A percentile compares a stretch with the other conserved stretches of the same genome.
Evolutionary conservation across 2,329 filamentous ascomycete genomes (phyloP).

Genomic region (Neofusicoccum parvum): DNA sequence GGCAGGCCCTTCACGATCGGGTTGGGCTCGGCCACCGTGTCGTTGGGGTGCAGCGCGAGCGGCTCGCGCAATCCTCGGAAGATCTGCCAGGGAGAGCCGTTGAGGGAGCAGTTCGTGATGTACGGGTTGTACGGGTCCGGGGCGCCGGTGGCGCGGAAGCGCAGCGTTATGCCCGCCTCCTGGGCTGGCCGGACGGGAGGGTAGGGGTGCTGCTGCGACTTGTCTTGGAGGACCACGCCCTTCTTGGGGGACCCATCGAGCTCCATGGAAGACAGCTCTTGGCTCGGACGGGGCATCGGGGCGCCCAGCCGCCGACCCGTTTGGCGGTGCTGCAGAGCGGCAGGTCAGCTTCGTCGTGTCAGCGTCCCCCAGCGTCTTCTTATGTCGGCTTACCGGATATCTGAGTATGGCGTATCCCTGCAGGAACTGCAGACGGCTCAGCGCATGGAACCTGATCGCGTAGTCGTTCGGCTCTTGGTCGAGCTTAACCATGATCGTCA

Average conservation of each 20-base stretch:
- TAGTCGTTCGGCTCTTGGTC: slow-evolving; percentile 24
- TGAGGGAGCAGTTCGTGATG: slow-evolving; percentile 27
- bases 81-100: slow-evolving; percentile 26
- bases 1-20: slow-evolving; percentile 23
- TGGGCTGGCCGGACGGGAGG: slow-evolving; percentile 20
- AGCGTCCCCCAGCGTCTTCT: too few species aligned
- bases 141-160: slow-evolving; percentile 26
- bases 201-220: slow-evolving; percentile 23
- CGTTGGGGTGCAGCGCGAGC: slow-evolving; percentile 22
- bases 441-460: slow-evolving; percentile 24
- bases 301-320: slow-evolving; percentile 15
- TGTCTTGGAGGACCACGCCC: slow-evolving; percentile 16
- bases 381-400: slow-evolving; percentile 19
- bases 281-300: slow-evolving; percentile 23
- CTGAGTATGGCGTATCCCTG: slow-evolving; percentile 25
- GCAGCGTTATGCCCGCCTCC: slow-evolving; percentile 24
- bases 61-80: slow-evolving; percentile 25
- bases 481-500: slow-evolving; percentile 25
- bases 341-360: background rate
- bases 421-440: slow-evolving; percentile 24
- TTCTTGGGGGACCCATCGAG: slow-evolving; percentile 23
- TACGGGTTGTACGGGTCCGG: slow-evolving; percentile 26
- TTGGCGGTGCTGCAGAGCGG: slow-evolving; percentile 11
- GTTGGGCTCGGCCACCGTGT: slow-evolving; percentile 23
- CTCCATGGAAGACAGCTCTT: slow-evolving; percentile 21